phyloP scores from a whole-genome alignment of 768 basidiomycete genomes.

The Candolleomyces eurysporus region DNA sequence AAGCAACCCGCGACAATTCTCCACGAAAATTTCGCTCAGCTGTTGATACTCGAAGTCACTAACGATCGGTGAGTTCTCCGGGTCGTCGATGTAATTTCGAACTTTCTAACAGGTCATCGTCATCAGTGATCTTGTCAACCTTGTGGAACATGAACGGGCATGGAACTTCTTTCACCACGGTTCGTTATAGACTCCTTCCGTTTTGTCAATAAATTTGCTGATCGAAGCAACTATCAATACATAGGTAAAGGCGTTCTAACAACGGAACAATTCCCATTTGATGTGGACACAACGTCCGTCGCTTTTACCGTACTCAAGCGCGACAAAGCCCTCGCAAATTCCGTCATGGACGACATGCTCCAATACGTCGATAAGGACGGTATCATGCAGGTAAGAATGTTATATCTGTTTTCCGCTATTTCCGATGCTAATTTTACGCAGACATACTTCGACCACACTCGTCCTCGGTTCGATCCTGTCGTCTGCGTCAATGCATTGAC shows the following conservation, averaged over 20 bases:
- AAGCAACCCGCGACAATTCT: slow-evolving; percentile 31
- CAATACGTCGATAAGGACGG: slow-evolving; percentile 47
- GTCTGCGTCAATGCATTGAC: slow-evolving; percentile 51
- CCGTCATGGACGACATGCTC: slow-evolving; percentile 59
- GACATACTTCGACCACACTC: slow-evolving; percentile 52
- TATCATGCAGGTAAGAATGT: slow-evolving; percentile 41
- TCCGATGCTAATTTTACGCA: slow-evolving; percentile 14
- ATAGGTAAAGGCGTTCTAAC: slow-evolving; percentile 41
- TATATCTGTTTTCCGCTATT: neutral
- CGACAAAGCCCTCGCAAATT: slow-evolving; percentile 29
- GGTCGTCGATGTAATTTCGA: neutral
- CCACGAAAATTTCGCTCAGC: slow-evolving; percentile 56
- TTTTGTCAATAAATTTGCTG: slow-evolving; percentile 1
- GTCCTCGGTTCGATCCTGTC: slow-evolving; percentile 53
- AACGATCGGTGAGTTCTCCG: slow-evolving; percentile 33
- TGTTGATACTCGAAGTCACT: slow-evolving; percentile 56
- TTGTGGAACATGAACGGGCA: slow-evolving; percentile 38
- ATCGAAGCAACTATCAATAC: neutral
- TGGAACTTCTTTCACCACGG: slow-evolving; percentile 59
- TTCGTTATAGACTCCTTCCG: neutral
- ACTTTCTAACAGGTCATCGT: neutral
- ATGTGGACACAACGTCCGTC: slow-evolving; percentile 59
- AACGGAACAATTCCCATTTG: slow-evolving; percentile 49
- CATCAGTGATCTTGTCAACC: slow-evolving; percentile 41
- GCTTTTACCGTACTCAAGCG: slow-evolving; percentile 42